phyloP scores from a whole-genome alignment of 2,329 filamentous ascomycete species.

The Aspergillus calidoustus region DNA sequence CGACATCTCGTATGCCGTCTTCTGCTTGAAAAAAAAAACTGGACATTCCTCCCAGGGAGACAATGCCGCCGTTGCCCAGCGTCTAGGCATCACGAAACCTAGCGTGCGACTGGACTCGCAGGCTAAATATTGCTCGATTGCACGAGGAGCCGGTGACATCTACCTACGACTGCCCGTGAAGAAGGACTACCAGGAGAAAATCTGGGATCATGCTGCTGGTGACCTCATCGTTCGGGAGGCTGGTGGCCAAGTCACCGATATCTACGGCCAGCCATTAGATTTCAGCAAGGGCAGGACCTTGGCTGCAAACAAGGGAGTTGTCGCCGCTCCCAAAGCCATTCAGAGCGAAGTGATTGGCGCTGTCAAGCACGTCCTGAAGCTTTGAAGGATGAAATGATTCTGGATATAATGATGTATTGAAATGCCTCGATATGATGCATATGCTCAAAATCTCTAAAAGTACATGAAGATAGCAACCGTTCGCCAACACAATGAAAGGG shows the following conservation, averaged over 20 bases:
- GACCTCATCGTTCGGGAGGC: conserved; percentile 94
- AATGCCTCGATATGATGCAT: conserved; percentile 17
- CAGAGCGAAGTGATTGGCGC: conserved; percentile 77
- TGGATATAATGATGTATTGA: conserved; percentile 22
- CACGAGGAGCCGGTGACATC: conserved; percentile 89
- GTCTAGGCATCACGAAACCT: conserved; percentile 84
- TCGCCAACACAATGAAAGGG: conserved; percentile 28
- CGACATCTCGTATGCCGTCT: conserved; percentile 79
- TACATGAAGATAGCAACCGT: conserved; percentile 41
- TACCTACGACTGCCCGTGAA: conserved; percentile 88
- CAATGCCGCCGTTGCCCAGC: conserved; percentile 80
- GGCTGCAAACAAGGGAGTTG: conserved; percentile 87
- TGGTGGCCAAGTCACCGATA: conserved; percentile 89
- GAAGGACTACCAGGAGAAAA: conserved; percentile 95
- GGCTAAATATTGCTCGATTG: conserved; percentile 96
- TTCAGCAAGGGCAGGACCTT: conserved; percentile 87
- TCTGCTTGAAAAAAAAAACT: too few relatives aligned
- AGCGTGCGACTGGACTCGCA: conserved; percentile 97
- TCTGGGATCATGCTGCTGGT: conserved; percentile 98
- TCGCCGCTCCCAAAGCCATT: conserved; percentile 79
- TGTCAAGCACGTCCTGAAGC: conserved; percentile 76
- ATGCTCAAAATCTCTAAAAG: conserved; percentile 32
- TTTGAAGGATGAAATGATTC: conserved; percentile 39
- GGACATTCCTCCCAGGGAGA: conserved; percentile 91
- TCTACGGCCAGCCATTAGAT: conserved; percentile 80